Evolutionary conservation across 202 grass and related monocot genomes (phyloP).

Genomic region (Carex arenaria): DNA sequence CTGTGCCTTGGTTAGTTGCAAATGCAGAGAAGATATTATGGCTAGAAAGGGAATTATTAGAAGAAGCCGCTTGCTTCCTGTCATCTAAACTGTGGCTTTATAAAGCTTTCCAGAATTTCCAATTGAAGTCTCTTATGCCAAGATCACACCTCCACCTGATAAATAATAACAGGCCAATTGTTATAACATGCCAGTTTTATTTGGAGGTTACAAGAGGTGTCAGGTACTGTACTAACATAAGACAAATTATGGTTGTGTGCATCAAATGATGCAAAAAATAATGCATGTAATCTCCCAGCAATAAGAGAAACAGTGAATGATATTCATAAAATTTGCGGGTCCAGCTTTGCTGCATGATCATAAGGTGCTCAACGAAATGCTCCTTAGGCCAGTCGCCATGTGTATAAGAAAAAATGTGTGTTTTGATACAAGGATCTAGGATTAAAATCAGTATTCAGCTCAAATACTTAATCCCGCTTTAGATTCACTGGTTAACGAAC

Average conservation of each 20-base stretch:
- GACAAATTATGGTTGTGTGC: neutral
- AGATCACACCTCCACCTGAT: neutral
- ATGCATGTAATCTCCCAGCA: neutral
- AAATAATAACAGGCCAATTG: neutral
- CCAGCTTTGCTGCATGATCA: neutral
- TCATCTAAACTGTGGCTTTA: neutral
- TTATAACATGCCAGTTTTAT: neutral
- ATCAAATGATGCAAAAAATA: neutral
- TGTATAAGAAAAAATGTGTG: neutral
- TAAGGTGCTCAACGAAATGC: neutral
- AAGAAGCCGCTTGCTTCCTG: neutral
- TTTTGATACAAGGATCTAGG: neutral
- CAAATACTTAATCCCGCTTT: neutral
- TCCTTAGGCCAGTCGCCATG: neutral
- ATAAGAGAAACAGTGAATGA: neutral
- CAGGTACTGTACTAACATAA: neutral
- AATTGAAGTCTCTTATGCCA: neutral
- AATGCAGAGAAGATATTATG: slow-evolving; percentile 19
- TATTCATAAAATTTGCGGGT: neutral
- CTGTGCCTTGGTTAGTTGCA: neutral
- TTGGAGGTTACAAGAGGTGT: neutral
- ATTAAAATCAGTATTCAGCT: neutral
- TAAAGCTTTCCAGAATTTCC: neutral
- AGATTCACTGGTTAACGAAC: neutral
- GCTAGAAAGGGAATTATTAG: neutral